These are phyloP conservation scores for Galerina marginata DNA, from an alignment of 768 basidiomycete species.

Conservation along the genomic window DNA sequence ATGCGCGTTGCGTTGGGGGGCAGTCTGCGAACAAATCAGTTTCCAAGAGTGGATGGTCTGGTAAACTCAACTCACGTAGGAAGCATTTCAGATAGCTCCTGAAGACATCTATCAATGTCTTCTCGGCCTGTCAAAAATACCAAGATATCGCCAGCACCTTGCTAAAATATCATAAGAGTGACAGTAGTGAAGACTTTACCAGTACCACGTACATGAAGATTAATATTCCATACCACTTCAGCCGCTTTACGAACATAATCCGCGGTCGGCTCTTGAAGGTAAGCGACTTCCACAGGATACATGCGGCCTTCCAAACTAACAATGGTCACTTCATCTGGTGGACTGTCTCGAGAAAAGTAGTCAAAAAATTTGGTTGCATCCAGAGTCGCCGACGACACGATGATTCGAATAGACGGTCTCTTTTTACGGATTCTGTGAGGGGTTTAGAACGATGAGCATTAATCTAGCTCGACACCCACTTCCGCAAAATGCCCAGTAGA, in stretches of 20 bases:
- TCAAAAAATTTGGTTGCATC: slow-evolving; percentile 90
- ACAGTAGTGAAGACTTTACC: background rate
- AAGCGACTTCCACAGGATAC: slow-evolving; percentile 94
- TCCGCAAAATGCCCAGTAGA: slow-evolving; percentile 89
- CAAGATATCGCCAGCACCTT: slow-evolving; percentile 86
- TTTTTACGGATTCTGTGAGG: slow-evolving; percentile 82
- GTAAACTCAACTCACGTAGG: slow-evolving; percentile 49
- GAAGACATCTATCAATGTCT: slow-evolving; percentile 90
- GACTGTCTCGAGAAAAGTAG: slow-evolving; percentile 77
- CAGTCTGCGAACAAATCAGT: slow-evolving; percentile 40
- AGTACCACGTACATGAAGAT: slow-evolving; percentile 62
- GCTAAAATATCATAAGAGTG: slow-evolving; percentile 46
- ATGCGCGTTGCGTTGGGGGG: slow-evolving; percentile 62
- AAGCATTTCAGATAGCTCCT: slow-evolving; percentile 78
- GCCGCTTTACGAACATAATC: slow-evolving; percentile 88
- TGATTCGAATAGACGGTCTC: slow-evolving; percentile 85
- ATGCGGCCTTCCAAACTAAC: slow-evolving; percentile 92
- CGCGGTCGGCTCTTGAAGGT: slow-evolving; percentile 74
- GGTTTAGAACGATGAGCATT: background rate
- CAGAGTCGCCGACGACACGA: slow-evolving; percentile 96
- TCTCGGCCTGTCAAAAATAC: slow-evolving; percentile 96
- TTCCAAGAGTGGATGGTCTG: background rate
- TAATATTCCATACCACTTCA: slow-evolving; percentile 83
- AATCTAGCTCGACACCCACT: slow-evolving; percentile 53
- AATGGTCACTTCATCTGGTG: slow-evolving; percentile 76